These are phyloP conservation scores for Suillus clintonianus DNA, from an alignment of 768 basidiomycete genomes.

Conservation along the genomic window DNA sequence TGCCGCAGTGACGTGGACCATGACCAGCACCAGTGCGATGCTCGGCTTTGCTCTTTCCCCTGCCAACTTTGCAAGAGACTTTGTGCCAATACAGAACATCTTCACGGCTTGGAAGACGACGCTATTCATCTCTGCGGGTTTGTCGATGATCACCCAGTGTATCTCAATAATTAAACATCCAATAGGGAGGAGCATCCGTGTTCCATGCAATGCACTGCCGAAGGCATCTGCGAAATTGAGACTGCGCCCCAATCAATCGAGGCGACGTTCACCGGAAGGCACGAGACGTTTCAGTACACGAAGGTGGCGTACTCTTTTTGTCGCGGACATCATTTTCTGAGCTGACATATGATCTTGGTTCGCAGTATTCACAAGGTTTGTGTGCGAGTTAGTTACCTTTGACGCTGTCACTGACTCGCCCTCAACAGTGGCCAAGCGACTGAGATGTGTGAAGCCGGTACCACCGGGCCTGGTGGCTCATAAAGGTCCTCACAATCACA, in stretches of 20 bases:
- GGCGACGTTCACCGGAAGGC: conserved; percentile 59
- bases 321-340: background rate
- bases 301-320: conserved; percentile 40
- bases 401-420: background rate
- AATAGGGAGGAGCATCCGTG: conserved; percentile 56
- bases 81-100: conserved; percentile 49
- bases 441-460: conserved; percentile 50
- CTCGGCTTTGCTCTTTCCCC: conserved; percentile 50
- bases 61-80: conserved; percentile 60
- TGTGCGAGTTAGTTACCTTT: background rate
- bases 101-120: conserved; percentile 47
- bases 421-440: conserved; percentile 47
- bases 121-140: conserved; percentile 62
- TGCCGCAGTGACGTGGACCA: conserved; percentile 46
- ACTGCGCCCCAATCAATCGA: conserved; percentile 60
- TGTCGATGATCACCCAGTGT: conserved; percentile 12
- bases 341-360: background rate
- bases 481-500: conserved; percentile 50
- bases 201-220: conserved; percentile 38
- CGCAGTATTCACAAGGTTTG: conserved; percentile 56
- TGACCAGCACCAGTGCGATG: conserved; percentile 47
- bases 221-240: conserved; percentile 61
- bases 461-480: conserved; percentile 45
- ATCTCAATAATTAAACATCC: background rate
- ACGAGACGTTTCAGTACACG: conserved; percentile 66